Percentiles rank a stretch among this genome's conserved stretches.
These are phyloP conservation scores for Cubamyces lactineus DNA, from an alignment of 768 basidiomycete species.

Conservation along the genomic window DNA sequence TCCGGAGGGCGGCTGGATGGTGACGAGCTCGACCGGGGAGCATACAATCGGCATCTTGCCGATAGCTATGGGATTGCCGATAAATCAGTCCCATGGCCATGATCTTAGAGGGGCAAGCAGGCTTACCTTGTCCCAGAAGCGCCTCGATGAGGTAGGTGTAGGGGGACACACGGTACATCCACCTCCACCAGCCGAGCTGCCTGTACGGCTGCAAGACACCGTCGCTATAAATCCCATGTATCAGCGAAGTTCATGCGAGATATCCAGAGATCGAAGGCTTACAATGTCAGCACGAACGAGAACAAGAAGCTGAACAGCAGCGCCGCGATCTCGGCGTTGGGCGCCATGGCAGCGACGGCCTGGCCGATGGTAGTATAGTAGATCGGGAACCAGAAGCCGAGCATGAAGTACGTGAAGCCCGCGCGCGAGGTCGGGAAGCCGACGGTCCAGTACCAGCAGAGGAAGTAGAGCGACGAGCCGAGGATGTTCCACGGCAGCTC, in stretches of 20 bases:
- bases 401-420: slow-evolving; percentile 44
- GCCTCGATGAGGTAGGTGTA: slow-evolving; percentile 45
- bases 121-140: slow-evolving; percentile 50
- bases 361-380: slow-evolving; percentile 48
- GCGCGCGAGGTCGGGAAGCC: slow-evolving; percentile 42
- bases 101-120: not conserved
- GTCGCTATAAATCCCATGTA: slow-evolving; percentile 37
- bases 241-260: too few relatives aligned
- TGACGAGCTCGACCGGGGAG: slow-evolving; percentile 60
- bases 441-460: slow-evolving; percentile 55
- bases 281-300: slow-evolving; percentile 49
- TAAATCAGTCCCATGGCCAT: not conserved
- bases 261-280: too few relatives aligned
- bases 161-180: slow-evolving; percentile 44
- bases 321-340: slow-evolving; percentile 45
- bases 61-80: slow-evolving; percentile 43
- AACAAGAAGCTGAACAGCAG: slow-evolving; percentile 44
- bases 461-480: slow-evolving; percentile 44
- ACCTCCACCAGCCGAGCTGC: slow-evolving; percentile 48
- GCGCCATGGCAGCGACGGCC: slow-evolving; percentile 47
- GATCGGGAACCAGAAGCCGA: slow-evolving; percentile 43
- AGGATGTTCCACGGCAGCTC: slow-evolving; percentile 50
- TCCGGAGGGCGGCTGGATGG: slow-evolving; percentile 50
- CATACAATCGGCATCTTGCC: slow-evolving; percentile 58
- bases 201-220: slow-evolving; percentile 52